These are phyloP conservation scores for Phytopythium oedochilum DNA, from an alignment of 352 stramenopile species.

Conservation along the genomic window DNA sequence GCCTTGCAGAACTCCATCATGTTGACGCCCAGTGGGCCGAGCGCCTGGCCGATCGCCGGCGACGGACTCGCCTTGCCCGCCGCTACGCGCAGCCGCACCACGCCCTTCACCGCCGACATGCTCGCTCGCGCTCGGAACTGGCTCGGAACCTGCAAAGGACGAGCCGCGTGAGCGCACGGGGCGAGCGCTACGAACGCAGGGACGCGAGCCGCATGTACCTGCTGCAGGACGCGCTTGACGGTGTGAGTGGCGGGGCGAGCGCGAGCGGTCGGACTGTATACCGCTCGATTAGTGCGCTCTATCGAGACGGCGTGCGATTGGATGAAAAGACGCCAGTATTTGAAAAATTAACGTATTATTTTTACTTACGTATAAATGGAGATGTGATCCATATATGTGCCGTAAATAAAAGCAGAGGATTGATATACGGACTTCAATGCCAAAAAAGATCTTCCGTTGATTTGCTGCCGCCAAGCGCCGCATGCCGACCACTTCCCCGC, in stretches of 20 bases:
- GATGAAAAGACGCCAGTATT: not conserved
- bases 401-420: not conserved
- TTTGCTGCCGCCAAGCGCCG: not conserved
- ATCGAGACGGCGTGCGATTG: not conserved
- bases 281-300: not conserved
- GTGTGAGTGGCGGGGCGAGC: not conserved
- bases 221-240: no score
- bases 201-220: no score
- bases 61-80: slow-evolving; percentile 85
- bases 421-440: no score
- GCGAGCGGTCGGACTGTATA: not conserved
- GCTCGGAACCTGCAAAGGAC: not conserved
- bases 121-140: not conserved
- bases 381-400: no score
- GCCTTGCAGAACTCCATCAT: slow-evolving; percentile 99
- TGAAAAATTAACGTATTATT: not conserved
- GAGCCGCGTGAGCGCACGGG: no score
- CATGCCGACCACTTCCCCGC: not conserved
- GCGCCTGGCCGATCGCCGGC: slow-evolving; percentile 85
- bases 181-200: not conserved
- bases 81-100: slow-evolving; percentile 81
- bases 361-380: not conserved
- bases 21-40: slow-evolving; percentile 98
- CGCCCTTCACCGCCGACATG: slow-evolving; percentile 64
- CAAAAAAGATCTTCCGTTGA: not conserved